A percentile compares a stretch with the other conserved stretches of the same genome.
Conservation (phyloP, 1,284 basidiomycete genomes). For the Apiotrichum sp. region DNA sequence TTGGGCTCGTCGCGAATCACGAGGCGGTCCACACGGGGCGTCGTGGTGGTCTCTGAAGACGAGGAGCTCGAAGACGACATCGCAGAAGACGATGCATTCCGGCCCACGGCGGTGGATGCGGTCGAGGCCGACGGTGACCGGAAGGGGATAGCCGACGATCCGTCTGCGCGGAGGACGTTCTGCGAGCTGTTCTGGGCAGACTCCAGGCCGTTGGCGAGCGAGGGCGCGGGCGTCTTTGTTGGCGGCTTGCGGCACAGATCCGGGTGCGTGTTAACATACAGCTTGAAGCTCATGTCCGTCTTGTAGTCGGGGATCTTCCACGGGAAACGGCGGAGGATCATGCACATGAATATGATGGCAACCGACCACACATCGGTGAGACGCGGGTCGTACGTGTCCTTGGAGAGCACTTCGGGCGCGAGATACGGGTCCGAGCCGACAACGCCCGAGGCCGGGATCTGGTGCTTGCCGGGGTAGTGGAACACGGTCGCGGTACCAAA, state of each 20-base stretch:
- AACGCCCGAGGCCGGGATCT: constrained; percentile 76
- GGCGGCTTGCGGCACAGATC: constrained; percentile 59
- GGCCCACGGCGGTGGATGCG: constrained; percentile 28
- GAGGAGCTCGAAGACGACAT: constrained; percentile 1
- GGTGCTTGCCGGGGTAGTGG: constrained; percentile 88
- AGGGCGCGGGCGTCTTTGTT: constrained; percentile 39
- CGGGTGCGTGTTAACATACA: constrained; percentile 87
- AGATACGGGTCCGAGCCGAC: constrained; percentile 98
- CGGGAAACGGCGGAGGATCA: constrained; percentile 96
- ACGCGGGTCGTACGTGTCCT: constrained; percentile 83
- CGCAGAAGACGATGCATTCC: not conserved
- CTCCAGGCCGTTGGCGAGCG: constrained; percentile 27
- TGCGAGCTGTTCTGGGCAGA: constrained; percentile 24
- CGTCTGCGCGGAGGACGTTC: constrained; percentile 31
- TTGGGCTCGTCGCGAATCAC: constrained; percentile 27
- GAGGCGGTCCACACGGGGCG: constrained; percentile 19
- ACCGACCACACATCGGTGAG: constrained; percentile 98
- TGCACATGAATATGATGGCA: constrained; percentile 99
- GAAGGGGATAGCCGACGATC: constrained; percentile 39
- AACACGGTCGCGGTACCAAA: constrained; percentile 99
- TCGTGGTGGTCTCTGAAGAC: constrained; percentile 22
- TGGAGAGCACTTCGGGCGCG: constrained; percentile 86
- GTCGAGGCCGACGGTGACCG: constrained; percentile 28
- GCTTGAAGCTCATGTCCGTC: constrained; percentile 81
- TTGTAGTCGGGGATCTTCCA: constrained; percentile 98